These are phyloP conservation scores for Yamadazyma dendronema DNA, from an alignment of 1,139 yeast genomes.

Conservation along the genomic window DNA sequence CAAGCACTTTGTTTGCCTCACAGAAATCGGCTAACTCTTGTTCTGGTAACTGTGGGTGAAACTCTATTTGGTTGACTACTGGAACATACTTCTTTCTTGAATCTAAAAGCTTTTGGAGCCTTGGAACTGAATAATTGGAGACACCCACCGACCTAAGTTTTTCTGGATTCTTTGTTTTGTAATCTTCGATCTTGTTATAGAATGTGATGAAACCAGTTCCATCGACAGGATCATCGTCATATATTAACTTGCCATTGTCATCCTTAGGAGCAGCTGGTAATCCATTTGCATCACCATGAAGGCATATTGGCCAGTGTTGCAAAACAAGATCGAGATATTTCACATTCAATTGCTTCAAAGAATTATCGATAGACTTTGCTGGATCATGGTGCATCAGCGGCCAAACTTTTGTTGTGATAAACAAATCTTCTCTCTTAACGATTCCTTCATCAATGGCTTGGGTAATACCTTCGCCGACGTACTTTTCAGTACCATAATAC, in stretches of 20 bases:
- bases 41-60: constrained; percentile 48
- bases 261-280: constrained; percentile 35
- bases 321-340: constrained; percentile 59
- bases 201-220: constrained; percentile 45
- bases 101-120: constrained; percentile 34
- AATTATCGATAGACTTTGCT: constrained; percentile 35
- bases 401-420: constrained; percentile 65
- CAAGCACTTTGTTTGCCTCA: constrained; percentile 39
- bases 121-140: constrained; percentile 38
- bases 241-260: constrained; percentile 38
- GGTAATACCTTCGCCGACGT: constrained; percentile 49
- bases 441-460: constrained; percentile 45
- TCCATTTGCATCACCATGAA: constrained; percentile 38
- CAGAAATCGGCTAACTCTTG: constrained; percentile 37
- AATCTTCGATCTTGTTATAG: constrained; percentile 47
- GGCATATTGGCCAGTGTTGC: constrained; percentile 61
- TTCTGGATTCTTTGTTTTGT: constrained; percentile 25
- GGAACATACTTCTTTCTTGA: constrained; percentile 28
- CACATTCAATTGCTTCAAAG: constrained; percentile 39
- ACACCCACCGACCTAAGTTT: constrained; percentile 43
- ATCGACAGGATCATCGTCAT: constrained; percentile 40
- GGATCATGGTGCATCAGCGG: constrained; percentile 37
- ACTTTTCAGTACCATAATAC: constrained; percentile 51
- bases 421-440: constrained; percentile 54
- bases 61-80: constrained; percentile 44